Evolutionary conservation across 2,329 filamentous ascomycete genomes (phyloP).

Genomic region (Furcasterigmium furcatum): DNA sequence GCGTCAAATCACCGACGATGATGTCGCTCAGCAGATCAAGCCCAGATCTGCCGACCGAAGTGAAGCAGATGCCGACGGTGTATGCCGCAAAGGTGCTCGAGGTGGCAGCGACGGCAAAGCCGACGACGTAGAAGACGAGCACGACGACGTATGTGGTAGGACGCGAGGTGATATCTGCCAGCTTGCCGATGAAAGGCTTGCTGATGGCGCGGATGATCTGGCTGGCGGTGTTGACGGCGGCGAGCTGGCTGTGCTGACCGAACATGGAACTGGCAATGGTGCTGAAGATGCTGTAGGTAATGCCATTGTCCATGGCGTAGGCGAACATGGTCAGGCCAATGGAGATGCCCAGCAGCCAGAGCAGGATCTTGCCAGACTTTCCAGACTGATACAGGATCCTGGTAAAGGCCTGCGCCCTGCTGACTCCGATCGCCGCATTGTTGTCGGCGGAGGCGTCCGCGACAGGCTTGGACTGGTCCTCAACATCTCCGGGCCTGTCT

Average conservation of each 20-base stretch:
- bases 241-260: slow-evolving; percentile 24
- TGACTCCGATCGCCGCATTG: slow-evolving; percentile 30
- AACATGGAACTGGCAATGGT: slow-evolving; percentile 30
- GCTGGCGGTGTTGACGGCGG: slow-evolving; percentile 24
- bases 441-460: neutral
- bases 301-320: slow-evolving; percentile 32
- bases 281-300: slow-evolving; percentile 26
- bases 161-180: slow-evolving; percentile 32
- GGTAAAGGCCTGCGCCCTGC: slow-evolving; percentile 33
- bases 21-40: slow-evolving; percentile 32
- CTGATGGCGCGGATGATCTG: slow-evolving; percentile 33
- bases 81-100: slow-evolving; percentile 26
- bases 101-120: slow-evolving; percentile 28
- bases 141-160: slow-evolving; percentile 34
- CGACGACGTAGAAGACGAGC: slow-evolving; percentile 31
- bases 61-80: slow-evolving; percentile 30
- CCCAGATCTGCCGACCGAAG: slow-evolving; percentile 30
- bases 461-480: neutral
- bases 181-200: slow-evolving; percentile 34
- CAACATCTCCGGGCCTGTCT: too few relatives aligned
- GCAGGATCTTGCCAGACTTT: slow-evolving; percentile 25
- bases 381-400: slow-evolving; percentile 34
- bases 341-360: slow-evolving; percentile 29
- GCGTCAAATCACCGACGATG: slow-evolving; percentile 30
- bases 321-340: slow-evolving; percentile 34